Conservation (phyloP, 2,329 filamentous ascomycete genomes). For the Teratosphaeria gauchensis region DNA sequence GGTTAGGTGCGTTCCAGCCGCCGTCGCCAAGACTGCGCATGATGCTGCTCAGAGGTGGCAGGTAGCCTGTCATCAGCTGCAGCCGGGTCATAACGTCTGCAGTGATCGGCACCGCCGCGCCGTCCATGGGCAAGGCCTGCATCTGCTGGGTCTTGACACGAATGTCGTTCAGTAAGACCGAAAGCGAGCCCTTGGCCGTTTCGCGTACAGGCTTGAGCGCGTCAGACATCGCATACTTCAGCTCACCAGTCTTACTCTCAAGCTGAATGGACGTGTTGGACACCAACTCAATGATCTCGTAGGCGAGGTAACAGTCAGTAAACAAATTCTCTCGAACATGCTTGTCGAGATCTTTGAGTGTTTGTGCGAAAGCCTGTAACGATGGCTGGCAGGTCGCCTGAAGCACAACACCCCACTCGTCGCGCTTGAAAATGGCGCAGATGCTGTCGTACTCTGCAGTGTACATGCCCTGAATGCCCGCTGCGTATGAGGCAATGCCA, state of each 20-base stretch:
- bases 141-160: conserved; percentile 58
- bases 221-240: conserved; percentile 74
- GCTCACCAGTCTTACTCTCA: conserved; percentile 72
- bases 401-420: conserved; percentile 74
- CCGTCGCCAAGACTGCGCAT: conserved; percentile 88
- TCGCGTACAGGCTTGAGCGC: conserved; percentile 83
- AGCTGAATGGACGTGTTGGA: conserved; percentile 68
- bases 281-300: conserved; percentile 88
- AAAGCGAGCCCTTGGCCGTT: conserved; percentile 78
- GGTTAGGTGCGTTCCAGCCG: conserved; percentile 60
- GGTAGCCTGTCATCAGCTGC: conserved; percentile 77
- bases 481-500: conserved; percentile 81
- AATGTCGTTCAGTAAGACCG: conserved; percentile 75
- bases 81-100: conserved; percentile 78
- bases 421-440: conserved; percentile 71
- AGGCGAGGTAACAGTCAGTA: conserved; percentile 90
- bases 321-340: conserved; percentile 79
- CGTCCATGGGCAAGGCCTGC: conserved; percentile 64
- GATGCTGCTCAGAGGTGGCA: conserved; percentile 76
- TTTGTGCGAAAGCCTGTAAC: conserved; percentile 73
- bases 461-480: conserved; percentile 79
- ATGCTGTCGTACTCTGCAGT: conserved; percentile 86
- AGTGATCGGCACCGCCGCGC: conserved; percentile 66
- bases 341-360: conserved; percentile 76
- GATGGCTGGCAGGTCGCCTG: conserved; percentile 68